Conservation (phyloP, 2,329 filamentous ascomycete genomes). For the Diaporthe caulivora region DNA sequence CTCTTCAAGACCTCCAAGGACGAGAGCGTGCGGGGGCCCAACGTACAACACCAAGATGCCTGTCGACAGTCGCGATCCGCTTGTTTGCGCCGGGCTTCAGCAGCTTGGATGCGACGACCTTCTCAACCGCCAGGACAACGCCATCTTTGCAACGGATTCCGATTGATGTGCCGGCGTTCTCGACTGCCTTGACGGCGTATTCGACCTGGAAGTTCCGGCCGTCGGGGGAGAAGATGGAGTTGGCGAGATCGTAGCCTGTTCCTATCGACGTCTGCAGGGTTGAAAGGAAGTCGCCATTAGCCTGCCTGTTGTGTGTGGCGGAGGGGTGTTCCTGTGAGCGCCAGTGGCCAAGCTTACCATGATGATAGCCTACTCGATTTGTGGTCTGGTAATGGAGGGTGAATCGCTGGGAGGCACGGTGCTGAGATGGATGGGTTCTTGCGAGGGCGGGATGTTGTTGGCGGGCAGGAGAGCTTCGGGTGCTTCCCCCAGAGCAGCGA, state of each 20-base stretch:
- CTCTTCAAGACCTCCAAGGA: not conserved
- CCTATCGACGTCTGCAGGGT: constrained; percentile 92
- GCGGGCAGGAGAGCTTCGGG: constrained; percentile 10
- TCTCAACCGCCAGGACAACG: constrained; percentile 95
- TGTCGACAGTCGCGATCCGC: constrained; percentile 94
- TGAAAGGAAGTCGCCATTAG: not conserved
- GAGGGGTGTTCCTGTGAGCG: not conserved
- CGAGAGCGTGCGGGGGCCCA: not conserved
- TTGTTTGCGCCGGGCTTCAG: constrained; percentile 96
- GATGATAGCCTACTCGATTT: not conserved
- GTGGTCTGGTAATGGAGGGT: not conserved
- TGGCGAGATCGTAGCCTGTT: constrained; percentile 98
- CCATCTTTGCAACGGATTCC: constrained; percentile 98
- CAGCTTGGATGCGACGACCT: constrained; percentile 95
- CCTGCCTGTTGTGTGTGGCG: not conserved
- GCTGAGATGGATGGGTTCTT: constrained; percentile 12
- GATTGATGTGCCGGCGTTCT: constrained; percentile 96
- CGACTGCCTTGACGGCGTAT: constrained; percentile 98
- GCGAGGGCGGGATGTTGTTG: constrained; percentile 28
- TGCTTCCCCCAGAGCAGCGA: constrained; percentile 15
- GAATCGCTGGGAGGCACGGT: not conserved
- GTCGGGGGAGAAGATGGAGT: constrained; percentile 99
- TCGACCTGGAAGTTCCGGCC: constrained; percentile 99
- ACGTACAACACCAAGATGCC: constrained; percentile 91
- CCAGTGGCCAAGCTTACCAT: constrained; percentile 27